phyloP scores from a whole-genome alignment of 768 basidiomycete genomes.

The Porpolomopsis calyptriformis region DNA sequence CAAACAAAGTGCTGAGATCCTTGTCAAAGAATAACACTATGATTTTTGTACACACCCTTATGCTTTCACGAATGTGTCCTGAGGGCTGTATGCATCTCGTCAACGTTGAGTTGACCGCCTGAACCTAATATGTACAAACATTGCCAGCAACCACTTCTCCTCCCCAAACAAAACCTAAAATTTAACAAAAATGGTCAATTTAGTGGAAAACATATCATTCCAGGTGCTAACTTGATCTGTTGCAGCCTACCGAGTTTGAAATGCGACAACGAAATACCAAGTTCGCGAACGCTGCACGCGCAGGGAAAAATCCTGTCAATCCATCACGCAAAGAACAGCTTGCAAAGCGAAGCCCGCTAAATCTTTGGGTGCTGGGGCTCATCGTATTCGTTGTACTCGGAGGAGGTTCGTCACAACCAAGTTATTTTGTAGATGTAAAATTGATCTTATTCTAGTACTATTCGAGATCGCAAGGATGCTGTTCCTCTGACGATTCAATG shows the following conservation, averaged over 20 bases:
- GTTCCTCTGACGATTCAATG: slow-evolving; percentile 40
- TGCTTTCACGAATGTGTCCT: no score
- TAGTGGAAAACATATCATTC: background rate
- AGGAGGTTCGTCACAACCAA: slow-evolving; percentile 41
- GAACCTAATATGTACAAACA: no score
- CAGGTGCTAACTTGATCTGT: background rate
- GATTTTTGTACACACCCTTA: background rate
- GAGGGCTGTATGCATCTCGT: no score
- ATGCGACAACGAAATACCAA: slow-evolving; percentile 71
- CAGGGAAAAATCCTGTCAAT: slow-evolving; percentile 69
- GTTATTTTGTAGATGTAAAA: background rate
- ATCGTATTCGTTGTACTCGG: slow-evolving; percentile 70
- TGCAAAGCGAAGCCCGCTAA: slow-evolving; percentile 65
- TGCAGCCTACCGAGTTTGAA: slow-evolving; percentile 75
- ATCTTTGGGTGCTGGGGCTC: slow-evolving; percentile 62
- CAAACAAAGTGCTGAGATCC: slow-evolving; percentile 1
- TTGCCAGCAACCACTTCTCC: no score
- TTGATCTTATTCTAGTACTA: slow-evolving; percentile 31
- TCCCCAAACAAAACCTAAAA: no score
- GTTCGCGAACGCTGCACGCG: slow-evolving; percentile 62
- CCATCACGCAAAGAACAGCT: slow-evolving; percentile 62
- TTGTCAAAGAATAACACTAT: background rate
- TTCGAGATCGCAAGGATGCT: slow-evolving; percentile 62
- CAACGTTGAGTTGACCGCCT: no score
- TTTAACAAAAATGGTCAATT: background rate